Base-by-base conservation (phyloP, 2,329 filamentous ascomycete species). In the Diaporthe batatas region DNA sequence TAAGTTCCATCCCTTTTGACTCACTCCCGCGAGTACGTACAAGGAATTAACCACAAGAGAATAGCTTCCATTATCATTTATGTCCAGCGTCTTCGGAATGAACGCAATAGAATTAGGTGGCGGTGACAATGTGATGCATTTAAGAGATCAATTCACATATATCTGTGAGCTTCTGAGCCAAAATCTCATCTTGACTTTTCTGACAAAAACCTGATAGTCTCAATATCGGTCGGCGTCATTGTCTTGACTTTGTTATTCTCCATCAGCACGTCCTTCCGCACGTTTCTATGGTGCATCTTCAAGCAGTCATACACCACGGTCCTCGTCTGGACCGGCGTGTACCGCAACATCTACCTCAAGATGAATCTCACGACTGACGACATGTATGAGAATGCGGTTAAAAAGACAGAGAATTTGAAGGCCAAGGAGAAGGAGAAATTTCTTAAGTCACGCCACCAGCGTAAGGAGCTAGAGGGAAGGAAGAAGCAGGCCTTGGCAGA, bases 21-120 rank as follows among this genome's bases (percentile, higher is more conserved):
- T 12, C 6, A 5, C 10, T 34, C 6, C 44, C 10, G 44, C 53
- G 53, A 57, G 1, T 1, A 39, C 2, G 8, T 4, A 11, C 10
- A 39, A 39, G 6, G 1, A n/a, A 47, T 6, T 8, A 47, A 47
- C 44, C n/a, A 2, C 3, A 8, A 4, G 14, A 14, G 10, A 23
- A 3, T 25, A 39, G 55, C 34, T 58, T 2, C 55, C 55, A 1
- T 58, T 58, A n/a, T 58, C 55, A n/a, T 58, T 58, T 10, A 58
- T 58, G 55, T 58, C 55, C 3, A 58, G 55, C 55, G 23, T 58
- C n/a, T 58, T 58, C n/a, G 55, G 55, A 8, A 58, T 58, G 55
- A 58, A 58, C 12, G 21, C 55, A 11, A 58, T 25, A 39, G 55
- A 58, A 4, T 39, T 58, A 0, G 34, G 55, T 16, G 55, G 55